Percentiles rank a stretch among this genome's conserved stretches.
phyloP scores from a whole-genome alignment of 805 yeast species.

The Blastobotrys peoriensis region DNA sequence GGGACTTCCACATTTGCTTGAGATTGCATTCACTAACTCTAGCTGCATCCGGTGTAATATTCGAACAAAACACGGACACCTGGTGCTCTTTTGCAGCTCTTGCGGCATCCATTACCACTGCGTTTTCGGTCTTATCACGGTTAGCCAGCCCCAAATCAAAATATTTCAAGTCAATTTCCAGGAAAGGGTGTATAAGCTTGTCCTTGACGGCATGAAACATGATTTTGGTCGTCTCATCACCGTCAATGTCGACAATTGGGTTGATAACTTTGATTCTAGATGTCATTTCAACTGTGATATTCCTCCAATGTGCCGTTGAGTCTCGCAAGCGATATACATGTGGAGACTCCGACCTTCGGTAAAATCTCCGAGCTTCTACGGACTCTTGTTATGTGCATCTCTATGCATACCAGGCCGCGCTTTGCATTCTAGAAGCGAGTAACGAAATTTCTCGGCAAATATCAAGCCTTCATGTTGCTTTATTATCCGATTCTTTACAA shows the following conservation, averaged over 20 bases:
- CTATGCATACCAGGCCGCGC: no score
- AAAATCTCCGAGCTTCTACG: no score
- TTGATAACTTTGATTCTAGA: constrained; percentile 73
- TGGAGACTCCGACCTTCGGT: no score
- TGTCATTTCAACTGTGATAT: no score
- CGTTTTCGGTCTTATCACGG: constrained; percentile 82
- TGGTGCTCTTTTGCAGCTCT: constrained; percentile 80
- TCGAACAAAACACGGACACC: constrained; percentile 96
- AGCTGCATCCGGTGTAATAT: constrained; percentile 92
- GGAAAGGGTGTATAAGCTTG: constrained; percentile 74
- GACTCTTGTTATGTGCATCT: no score
- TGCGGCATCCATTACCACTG: constrained; percentile 87
- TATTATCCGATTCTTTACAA: no score
- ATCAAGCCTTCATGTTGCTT: no score
- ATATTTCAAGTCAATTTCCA: constrained; percentile 83
- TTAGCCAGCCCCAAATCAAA: constrained; percentile 83
- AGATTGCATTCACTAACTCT: constrained; percentile 85
- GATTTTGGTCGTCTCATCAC: constrained; percentile 96
- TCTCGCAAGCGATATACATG: no score
- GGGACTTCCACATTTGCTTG: constrained; percentile 96
- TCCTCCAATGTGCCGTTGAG: no score
- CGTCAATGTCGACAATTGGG: constrained; percentile 96
- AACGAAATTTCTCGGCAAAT: no score
- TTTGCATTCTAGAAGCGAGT: no score
- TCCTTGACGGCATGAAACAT: constrained; percentile 91